Conservation (phyloP, 805 yeast species). For the Saccharomycopsis microspora region DNA sequence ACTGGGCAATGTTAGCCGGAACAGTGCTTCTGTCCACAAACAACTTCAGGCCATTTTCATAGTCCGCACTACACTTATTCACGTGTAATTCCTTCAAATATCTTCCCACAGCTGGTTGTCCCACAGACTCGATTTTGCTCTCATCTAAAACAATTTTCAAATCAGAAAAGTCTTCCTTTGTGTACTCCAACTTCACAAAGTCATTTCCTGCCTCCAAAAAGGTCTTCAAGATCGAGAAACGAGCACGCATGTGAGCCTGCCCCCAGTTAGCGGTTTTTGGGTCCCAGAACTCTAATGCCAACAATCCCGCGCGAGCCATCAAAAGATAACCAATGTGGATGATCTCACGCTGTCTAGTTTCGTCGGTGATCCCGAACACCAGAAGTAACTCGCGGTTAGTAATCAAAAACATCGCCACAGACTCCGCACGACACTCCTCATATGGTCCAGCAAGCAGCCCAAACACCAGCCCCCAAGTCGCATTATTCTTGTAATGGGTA, state of each 20-base stretch:
- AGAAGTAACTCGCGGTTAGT: conserved; percentile 56
- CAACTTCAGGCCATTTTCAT: conserved; percentile 47
- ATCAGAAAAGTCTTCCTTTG: conserved; percentile 41
- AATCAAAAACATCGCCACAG: conserved; percentile 73
- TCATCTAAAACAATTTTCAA: conserved; percentile 49
- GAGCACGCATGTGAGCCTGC: conserved; percentile 90
- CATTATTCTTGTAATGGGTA: conserved; percentile 67
- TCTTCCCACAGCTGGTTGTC: conserved; percentile 63
- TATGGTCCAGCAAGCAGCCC: conserved; percentile 66
- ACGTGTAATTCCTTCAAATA: conserved; percentile 65
- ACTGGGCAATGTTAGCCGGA: conserved; percentile 47
- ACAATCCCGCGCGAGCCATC: conserved; percentile 83
- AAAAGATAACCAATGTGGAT: conserved; percentile 57
- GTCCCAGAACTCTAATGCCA: conserved; percentile 82
- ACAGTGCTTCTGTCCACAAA: conserved; percentile 63
- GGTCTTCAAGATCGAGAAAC: conserved; percentile 74
- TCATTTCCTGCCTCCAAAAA: conserved; percentile 52
- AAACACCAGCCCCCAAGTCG: conserved; percentile 85
- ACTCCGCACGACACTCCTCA: conserved; percentile 90
- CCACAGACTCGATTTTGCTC: conserved; percentile 52
- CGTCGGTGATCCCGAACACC: conserved; percentile 56
- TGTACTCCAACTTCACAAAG: conserved; percentile 42
- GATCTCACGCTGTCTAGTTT: conserved; percentile 51
- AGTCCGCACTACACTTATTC: conserved; percentile 71
- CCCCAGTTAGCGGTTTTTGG: conserved; percentile 81